Evolutionary conservation across 768 basidiomycete species (phyloP), one percentile per base, ranked within the genome.

Genomic region (Agrocybe praecox): DNA sequence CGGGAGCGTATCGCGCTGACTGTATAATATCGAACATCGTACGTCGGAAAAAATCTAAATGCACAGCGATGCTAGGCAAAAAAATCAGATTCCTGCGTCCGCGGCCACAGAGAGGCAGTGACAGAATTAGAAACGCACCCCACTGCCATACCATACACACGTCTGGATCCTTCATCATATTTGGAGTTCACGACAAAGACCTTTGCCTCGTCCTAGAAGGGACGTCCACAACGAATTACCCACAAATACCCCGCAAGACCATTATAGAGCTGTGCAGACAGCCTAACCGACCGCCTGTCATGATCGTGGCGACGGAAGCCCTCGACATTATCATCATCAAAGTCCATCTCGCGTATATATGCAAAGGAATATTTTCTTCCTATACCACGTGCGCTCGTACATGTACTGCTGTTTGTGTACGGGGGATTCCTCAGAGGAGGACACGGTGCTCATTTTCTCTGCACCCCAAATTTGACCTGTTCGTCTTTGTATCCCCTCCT

Each of bases 231-330:
- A 44, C 46, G 85, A 85, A 62, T 83, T 87, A 0, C 86, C 84
- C 14, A 88, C 76, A 64, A 90, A 89, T 29, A 87, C 83, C 36
- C 76, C 62, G 80, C 71, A 4, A 77, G 50, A 2, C 90, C 90
- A 55, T 85, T 84, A 69, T 91, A 92, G 3, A 89, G 47, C 6
- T 90, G 88, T 0, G 89, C 87, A 53, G 87, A 83, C 34, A 90
- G 65, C 61, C 67, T 71, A 0, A 75, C 66, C 0, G 69, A 71
- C 12, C 79, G 62, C 55, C 12, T 51, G 46, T 50, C 55, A 46
- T 55, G 43, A 8, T 59, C 64, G n/a, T n/a, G n/a, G n/a, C n/a
- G n/a, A 0, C 43, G 40, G n/a, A 57, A 59, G 1, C 65, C 64
- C 59, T 71, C 76, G 49, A 69, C 57, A 55, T 73, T 68, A 15